Evolutionary conservation across 805 yeast genomes (phyloP), one percentile per base, ranked within the genome.

Genomic region (Schwanniomyces pseudopolymorphus): DNA sequence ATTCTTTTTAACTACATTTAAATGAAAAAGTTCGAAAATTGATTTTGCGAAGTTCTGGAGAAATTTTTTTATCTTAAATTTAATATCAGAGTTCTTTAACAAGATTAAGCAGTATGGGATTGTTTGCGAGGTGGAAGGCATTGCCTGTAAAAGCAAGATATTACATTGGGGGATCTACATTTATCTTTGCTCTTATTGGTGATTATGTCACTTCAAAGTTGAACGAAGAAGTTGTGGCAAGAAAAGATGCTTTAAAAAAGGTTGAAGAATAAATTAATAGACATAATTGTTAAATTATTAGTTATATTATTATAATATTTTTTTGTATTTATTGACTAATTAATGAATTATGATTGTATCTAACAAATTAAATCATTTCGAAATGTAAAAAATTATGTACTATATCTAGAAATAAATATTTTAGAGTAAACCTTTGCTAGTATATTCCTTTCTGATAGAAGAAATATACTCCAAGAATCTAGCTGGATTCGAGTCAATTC

Each of bases 401-500:
- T 36, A 20, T 36, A 31, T 31, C 20, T 14, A 31, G 35, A 31
- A 31, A 31, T 31, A 31, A 31, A 31, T 31, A 31, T 31, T 31
- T 35, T 58, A 51, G 51, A 69, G 66, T 46, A 69, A 67, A 14
- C 64, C 64, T 46, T 58, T 58, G 40, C 57, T 50, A 28, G 58
- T 59, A 50, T 57, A 72, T 42, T 70, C 74, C 62, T 72, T 83
- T 64, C 81, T 80, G 48, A 80, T 66, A 36, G 77, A 72, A 39
- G 85, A 80, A 51, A 84, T 81, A 58, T 78, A 85, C 59, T 84
- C 89, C 63, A 85, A 77, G 67, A 85, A 85, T 55, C 77, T 82
- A 44, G 89, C 89, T 25, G 88, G 95, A 66, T 89, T 88, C 39
- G 92, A 82, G 51, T 81, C 88, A 48, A 83, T 74, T 46, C 97